These are phyloP conservation scores for Mollisiaceae sp. DNA, from an alignment of 2,329 filamentous ascomycete species.

Conservation along the genomic window DNA sequence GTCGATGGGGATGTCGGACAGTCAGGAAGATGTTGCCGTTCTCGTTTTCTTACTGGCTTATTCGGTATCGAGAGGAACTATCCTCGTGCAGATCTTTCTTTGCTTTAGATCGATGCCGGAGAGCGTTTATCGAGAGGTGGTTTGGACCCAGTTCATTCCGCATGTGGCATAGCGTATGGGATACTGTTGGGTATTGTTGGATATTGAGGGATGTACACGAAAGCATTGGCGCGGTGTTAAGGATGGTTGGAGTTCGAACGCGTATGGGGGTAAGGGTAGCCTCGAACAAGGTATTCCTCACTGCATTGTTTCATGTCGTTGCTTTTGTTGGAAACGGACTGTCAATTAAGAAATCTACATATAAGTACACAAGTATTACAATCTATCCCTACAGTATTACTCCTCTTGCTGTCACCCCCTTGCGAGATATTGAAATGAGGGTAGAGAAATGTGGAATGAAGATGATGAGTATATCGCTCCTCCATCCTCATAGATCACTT, in stretches of 20 bases:
- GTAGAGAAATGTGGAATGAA: not conserved
- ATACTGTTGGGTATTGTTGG: not conserved
- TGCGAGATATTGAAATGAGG: no score
- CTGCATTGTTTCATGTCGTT: not conserved
- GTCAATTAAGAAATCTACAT: not conserved
- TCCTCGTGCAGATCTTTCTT: constrained; percentile 11
- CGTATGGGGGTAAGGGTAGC: not conserved
- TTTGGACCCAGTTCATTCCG: constrained; percentile 11
- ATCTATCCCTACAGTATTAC: not conserved
- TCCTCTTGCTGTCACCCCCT: not conserved
- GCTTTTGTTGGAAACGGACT: not conserved
- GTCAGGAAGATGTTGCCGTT: not conserved
- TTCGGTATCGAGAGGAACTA: not conserved
- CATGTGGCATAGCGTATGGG: constrained; percentile 2
- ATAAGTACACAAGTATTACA: not conserved
- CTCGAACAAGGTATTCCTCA: no score
- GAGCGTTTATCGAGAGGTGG: constrained; percentile 7
- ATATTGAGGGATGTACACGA: not conserved
- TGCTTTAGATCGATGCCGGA: constrained; percentile 14
- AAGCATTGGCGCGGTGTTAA: not conserved
- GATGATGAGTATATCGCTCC: not conserved
- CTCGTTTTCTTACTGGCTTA: not conserved
- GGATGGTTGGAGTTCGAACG: not conserved
- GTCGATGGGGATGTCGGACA: not conserved
- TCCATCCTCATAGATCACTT: not conserved